Base-by-base conservation (phyloP, 345 rosid species). In the Moringa oleifera region DNA sequence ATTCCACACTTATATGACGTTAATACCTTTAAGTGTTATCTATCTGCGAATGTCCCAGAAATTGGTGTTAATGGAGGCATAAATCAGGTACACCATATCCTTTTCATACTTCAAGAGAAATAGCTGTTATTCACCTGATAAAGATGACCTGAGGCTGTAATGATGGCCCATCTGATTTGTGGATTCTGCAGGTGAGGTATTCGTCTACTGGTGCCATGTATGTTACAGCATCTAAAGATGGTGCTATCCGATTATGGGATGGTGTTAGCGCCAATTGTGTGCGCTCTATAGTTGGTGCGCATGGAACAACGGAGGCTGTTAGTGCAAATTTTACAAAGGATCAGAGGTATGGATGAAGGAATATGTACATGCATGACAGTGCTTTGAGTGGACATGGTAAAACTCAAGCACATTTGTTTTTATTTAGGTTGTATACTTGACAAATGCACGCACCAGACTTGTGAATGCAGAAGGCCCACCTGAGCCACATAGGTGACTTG, bases 201-300 rank as follows among this genome's bases (percentile, higher is more conserved):
- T 88, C 95, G 28, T 75, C 95, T 23, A 78, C 83, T 0, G 97
- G 95, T 57, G 76, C 88, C 61, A 73, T 88, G 79, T 86, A 91
- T 58, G 86, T 88, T 24, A 82, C 96, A 36, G 91, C 96, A 62
- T 86, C 91, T 58, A 91, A 91, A 71, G 97, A 91, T 73, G 88
- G 97, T 62, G 77, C 82, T 68, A 69, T 88, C 64, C 77, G 88
- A 62, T 77, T 91, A 55, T 88, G 84, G 88, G 97, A 84, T 58
- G 96, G 96, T 55, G 77, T 85, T 10, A 86, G 71, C 18, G 84
- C 96, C 31, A 79, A 65, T 63, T 84, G 91, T 67, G 68, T 84
- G 58, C 91, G 91, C 23, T 71, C 91, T 61, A 79, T 88, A 22
- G 77, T 62, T 59, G 78, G 78, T 70, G 97, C 95, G 20, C 95